These are phyloP conservation scores for Drosera spatulata DNA, from an alignment of 179 eudicot genomes.

Conservation along the genomic window DNA sequence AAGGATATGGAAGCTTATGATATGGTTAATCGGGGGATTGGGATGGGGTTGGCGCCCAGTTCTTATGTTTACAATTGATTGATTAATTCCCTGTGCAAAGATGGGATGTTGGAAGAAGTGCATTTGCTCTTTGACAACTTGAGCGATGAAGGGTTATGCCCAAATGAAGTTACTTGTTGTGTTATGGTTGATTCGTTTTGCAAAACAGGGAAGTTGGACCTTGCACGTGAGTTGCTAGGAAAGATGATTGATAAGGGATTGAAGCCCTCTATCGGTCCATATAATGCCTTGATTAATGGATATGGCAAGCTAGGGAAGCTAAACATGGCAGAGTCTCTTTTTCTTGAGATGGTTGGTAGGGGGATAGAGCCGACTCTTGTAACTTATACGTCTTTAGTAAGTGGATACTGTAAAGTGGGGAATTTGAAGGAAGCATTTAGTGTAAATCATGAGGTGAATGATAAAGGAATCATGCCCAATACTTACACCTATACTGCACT, in stretches of 20 bases:
- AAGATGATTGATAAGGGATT: constrained; percentile 43
- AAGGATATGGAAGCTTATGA: constrained; percentile 33
- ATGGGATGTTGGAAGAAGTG: constrained; percentile 47
- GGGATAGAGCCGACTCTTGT: constrained; percentile 60
- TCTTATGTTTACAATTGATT: constrained; percentile 53
- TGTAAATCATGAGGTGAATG: constrained; percentile 71
- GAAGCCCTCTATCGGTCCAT: constrained; percentile 35
- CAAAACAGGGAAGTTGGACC: constrained; percentile 44
- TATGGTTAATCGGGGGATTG: constrained; percentile 33
- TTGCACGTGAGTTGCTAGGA: constrained; percentile 28
- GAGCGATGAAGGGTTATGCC: constrained; percentile 37
- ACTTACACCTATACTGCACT: constrained; percentile 62
- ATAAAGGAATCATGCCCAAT: constrained; percentile 65
- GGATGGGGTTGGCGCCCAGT: constrained; percentile 39
- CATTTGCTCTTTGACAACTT: constrained; percentile 32
- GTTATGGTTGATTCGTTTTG: constrained; percentile 50
- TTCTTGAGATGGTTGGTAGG: constrained; percentile 42
- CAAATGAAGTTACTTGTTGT: constrained; percentile 55
- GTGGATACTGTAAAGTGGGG: constrained; percentile 45
- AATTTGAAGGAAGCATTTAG: constrained; percentile 44
- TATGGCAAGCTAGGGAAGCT: constrained; percentile 57
- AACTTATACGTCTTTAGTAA: constrained; percentile 65
- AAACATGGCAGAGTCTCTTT: constrained; percentile 31
- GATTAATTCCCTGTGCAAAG: constrained; percentile 53
- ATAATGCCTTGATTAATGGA: constrained; percentile 59